A percentile compares a stretch with the other conserved stretches of the same genome.
phyloP scores from a whole-genome alignment of 257 asterid genomes.

The Nicotiana knightiana region DNA sequence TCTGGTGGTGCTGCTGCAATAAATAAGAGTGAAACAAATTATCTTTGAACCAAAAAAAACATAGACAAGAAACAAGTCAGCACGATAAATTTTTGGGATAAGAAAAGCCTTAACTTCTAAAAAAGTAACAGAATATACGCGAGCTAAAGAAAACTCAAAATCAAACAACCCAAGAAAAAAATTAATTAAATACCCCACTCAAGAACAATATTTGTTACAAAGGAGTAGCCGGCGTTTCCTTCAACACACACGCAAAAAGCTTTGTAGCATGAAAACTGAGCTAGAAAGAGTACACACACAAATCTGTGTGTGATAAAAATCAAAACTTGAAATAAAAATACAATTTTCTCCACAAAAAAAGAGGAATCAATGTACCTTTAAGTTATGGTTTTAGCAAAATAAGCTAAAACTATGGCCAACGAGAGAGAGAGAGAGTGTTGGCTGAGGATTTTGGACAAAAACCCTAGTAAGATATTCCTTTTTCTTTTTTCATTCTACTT shows the following conservation, averaged over 20 bases:
- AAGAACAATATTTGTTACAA: background rate
- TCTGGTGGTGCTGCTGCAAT: background rate
- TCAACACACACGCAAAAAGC: background rate
- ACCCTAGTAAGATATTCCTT: background rate
- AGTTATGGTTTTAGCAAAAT: background rate
- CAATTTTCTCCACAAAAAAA: background rate
- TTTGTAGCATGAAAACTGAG: background rate
- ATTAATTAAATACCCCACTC: background rate
- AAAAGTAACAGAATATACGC: background rate
- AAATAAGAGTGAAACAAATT: background rate
- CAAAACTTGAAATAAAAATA: background rate
- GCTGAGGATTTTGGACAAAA: background rate
- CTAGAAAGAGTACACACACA: background rate
- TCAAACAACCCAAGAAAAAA: background rate
- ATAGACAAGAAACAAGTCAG: background rate
- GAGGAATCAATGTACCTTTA: background rate
- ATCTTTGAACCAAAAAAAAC: background rate
- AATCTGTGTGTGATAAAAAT: background rate
- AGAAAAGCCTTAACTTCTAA: background rate
- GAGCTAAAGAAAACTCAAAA: background rate
- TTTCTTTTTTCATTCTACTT: too few species aligned
- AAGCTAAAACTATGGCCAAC: background rate
- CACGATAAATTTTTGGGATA: background rate
- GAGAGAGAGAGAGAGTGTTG: background rate
- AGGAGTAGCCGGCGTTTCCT: background rate